These are phyloP conservation scores for Senecio squalidus DNA, from an alignment of 140 eudicot genomes.

Conservation along the genomic window DNA sequence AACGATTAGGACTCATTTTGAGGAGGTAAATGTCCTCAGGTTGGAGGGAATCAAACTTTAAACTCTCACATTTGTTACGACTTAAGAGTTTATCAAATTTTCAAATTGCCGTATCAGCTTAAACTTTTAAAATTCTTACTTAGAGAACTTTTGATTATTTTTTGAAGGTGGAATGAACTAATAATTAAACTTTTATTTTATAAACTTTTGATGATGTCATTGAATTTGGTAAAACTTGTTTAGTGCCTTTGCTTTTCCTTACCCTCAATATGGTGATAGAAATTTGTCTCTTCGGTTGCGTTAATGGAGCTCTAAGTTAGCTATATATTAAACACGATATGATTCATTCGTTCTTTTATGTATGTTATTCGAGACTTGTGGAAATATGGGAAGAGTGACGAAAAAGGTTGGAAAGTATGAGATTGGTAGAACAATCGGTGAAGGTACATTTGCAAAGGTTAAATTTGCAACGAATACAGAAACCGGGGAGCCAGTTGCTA, in stretches of 20 bases:
- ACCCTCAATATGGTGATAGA: background rate
- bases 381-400: constrained; percentile 35
- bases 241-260: background rate
- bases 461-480: constrained; percentile 62
- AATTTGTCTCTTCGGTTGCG: background rate
- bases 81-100: no score
- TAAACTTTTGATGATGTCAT: background rate
- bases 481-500: constrained; percentile 68
- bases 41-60: no score
- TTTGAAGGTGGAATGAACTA: background rate
- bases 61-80: no score
- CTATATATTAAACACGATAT: background rate
- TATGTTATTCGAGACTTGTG: background rate
- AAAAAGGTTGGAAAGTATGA: constrained; percentile 70
- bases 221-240: background rate
- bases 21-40: no score
- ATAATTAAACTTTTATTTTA: no score
- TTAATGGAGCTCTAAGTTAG: background rate
- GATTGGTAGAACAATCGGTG: constrained; percentile 73
- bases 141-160: no score
- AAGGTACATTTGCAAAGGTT: constrained; percentile 84
- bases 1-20: no score
- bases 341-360: background rate
- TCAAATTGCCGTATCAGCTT: no score
- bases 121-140: no score